These are phyloP conservation scores for Chrysoporthe austroafricana DNA, from an alignment of 2,329 filamentous ascomycete species.

Conservation along the genomic window DNA sequence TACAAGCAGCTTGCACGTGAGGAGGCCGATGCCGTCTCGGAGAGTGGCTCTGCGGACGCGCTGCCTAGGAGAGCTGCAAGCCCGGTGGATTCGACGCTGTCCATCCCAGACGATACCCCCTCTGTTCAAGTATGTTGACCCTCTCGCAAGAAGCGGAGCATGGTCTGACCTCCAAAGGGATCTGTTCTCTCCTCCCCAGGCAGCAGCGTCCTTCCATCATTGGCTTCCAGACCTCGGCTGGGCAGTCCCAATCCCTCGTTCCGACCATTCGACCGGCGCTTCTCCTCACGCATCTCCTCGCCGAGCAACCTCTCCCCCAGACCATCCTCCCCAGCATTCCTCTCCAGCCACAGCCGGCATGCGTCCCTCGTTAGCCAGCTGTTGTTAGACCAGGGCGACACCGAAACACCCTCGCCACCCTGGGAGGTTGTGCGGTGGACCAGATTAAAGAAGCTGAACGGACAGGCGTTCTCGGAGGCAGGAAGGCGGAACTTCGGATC, in stretches of 20 bases:
- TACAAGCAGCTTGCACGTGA: slow-evolving; percentile 51
- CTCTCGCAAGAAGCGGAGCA: slow-evolving; percentile 4
- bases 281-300: slow-evolving; percentile 81
- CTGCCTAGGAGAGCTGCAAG: slow-evolving; percentile 63
- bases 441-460: slow-evolving; percentile 84
- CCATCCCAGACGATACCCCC: slow-evolving; percentile 81
- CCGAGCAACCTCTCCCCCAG: slow-evolving; percentile 65
- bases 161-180: slow-evolving; percentile 46
- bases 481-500: slow-evolving; percentile 91
- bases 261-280: slow-evolving; percentile 91
- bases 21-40: slow-evolving; percentile 50
- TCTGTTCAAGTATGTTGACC: slow-evolving; percentile 69
- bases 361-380: slow-evolving; percentile 77
- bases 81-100: slow-evolving; percentile 69
- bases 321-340: slow-evolving; percentile 76
- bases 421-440: slow-evolving; percentile 99
- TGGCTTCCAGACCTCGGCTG: slow-evolving; percentile 67
- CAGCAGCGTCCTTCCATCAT: slow-evolving; percentile 73
- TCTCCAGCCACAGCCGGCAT: slow-evolving; percentile 77
- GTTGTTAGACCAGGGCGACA: slow-evolving; percentile 63
- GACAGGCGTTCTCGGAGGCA: slow-evolving; percentile 88
- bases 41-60: slow-evolving; percentile 56
- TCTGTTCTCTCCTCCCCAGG: slow-evolving; percentile 68
- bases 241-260: slow-evolving; percentile 79
- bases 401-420: slow-evolving; percentile 75